These are phyloP conservation scores for Pseudotulostoma volvatum DNA, from an alignment of 495 filamentous ascomycete genomes.

Conservation along the genomic window DNA sequence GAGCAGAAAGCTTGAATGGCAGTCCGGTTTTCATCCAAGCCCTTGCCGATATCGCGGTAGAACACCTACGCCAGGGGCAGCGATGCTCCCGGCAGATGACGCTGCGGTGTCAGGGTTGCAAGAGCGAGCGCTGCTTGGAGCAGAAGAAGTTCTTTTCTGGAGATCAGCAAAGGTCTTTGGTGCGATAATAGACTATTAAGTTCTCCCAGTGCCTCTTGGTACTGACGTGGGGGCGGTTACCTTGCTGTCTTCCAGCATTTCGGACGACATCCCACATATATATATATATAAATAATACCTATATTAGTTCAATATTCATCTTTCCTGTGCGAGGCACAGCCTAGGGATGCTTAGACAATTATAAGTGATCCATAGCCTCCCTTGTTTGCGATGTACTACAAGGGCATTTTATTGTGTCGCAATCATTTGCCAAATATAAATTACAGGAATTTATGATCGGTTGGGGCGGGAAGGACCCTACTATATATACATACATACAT, in stretches of 20 bases:
- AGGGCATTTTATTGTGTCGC: too few species aligned
- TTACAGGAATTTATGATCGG: too few species aligned
- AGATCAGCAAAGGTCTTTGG: slow-evolving; percentile 19
- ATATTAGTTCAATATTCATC: too few species aligned
- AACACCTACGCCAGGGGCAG: slow-evolving; percentile 55
- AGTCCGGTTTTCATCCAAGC: slow-evolving; percentile 82
- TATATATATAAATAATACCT: not conserved
- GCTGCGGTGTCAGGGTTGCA: slow-evolving; percentile 85
- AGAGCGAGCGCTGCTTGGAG: slow-evolving; percentile 72
- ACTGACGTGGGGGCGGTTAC: not conserved
- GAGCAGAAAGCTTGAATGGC: slow-evolving; percentile 86
- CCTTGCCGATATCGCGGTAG: slow-evolving; percentile 68
- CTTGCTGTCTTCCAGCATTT: not conserved
- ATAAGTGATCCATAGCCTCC: too few species aligned
- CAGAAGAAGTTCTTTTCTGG: slow-evolving; percentile 87
- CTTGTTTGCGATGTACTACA: too few species aligned
- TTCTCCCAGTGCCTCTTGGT: not conserved
- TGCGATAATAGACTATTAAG: too few species aligned
- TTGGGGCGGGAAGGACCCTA: too few species aligned
- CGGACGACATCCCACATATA: not conserved
- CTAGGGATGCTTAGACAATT: too few species aligned
- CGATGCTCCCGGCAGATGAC: slow-evolving; percentile 70
- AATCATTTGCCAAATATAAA: too few species aligned
- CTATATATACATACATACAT: too few species aligned
- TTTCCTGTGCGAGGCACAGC: too few species aligned